These are phyloP conservation scores for Coelastrella sp. DNA, from an alignment of 139 green algal species.

Conservation along the genomic window DNA sequence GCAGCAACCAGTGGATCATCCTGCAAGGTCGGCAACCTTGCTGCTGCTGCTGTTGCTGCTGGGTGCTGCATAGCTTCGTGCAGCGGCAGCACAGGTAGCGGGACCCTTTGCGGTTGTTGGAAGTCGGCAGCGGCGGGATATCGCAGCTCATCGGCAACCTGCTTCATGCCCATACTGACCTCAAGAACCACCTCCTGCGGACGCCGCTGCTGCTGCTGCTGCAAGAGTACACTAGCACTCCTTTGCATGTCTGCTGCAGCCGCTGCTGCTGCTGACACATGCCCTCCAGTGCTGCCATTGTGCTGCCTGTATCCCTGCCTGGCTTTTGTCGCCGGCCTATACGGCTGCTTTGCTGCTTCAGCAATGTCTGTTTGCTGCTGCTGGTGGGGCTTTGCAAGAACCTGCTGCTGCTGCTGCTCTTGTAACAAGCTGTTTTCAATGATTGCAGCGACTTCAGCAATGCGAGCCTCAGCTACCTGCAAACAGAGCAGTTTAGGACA, in stretches of 20 bases:
- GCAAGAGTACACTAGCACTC: neutral
- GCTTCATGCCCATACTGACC: neutral
- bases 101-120: too few species aligned
- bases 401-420: slow-evolving; percentile 7
- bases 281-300: neutral
- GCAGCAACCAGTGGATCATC: neutral
- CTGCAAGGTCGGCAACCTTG: neutral
- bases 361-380: neutral
- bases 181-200: neutral
- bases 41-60: neutral
- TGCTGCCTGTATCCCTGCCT: neutral
- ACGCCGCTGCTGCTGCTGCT: slow-evolving; percentile 1
- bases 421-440: neutral
- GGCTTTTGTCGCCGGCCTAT: neutral
- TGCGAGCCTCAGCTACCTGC: slow-evolving; percentile 1
- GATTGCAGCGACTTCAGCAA: neutral
- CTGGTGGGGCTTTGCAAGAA: neutral
- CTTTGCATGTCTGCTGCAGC: neutral
- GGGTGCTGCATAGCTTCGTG: neutral
- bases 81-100: neutral
- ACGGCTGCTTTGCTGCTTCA: neutral
- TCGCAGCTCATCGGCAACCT: neutral
- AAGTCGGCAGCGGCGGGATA: neutral
- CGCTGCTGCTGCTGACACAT: neutral
- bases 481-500: neutral